Conservation (phyloP, 2,329 filamentous ascomycete species). For the Aspergillus costaricaensis region DNA sequence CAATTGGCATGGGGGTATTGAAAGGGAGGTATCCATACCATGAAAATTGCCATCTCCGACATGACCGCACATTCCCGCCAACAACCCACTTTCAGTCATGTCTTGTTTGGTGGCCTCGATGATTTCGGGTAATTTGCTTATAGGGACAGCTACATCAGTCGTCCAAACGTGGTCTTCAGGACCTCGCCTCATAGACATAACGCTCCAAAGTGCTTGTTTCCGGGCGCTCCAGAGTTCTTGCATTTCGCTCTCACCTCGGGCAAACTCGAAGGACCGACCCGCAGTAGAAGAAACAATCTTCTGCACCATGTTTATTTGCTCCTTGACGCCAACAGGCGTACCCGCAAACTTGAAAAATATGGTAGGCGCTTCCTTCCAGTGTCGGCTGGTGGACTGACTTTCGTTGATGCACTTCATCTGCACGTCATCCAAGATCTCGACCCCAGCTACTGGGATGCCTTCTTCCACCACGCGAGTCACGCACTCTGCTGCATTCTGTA, state of each 20-base stretch:
- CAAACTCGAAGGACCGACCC: slow-evolving; percentile 68
- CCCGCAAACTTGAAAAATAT: slow-evolving; percentile 77
- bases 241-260: slow-evolving; percentile 64
- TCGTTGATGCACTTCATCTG: slow-evolving; percentile 75
- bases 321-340: slow-evolving; percentile 63
- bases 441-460: slow-evolving; percentile 83
- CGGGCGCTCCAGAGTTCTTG: slow-evolving; percentile 73
- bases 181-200: slow-evolving; percentile 64
- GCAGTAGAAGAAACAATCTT: slow-evolving; percentile 58
- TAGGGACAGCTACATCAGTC: slow-evolving; percentile 77
- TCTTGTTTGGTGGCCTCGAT: slow-evolving; percentile 70
- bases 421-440: slow-evolving; percentile 88
- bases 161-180: slow-evolving; percentile 70
- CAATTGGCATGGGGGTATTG: background rate
- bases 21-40: slow-evolving; percentile 43
- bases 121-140: slow-evolving; percentile 69
- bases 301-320: slow-evolving; percentile 63
- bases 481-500: slow-evolving; percentile 75
- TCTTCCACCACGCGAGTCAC: slow-evolving; percentile 77
- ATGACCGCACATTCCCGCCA: slow-evolving; percentile 69
- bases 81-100: slow-evolving; percentile 62
- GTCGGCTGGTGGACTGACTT: slow-evolving; percentile 47
- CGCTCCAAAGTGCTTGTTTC: slow-evolving; percentile 73
- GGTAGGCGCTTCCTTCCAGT: slow-evolving; percentile 70
- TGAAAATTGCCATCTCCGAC: slow-evolving; percentile 77